These are phyloP conservation scores for Phytophthora lateralis DNA, from an alignment of 352 stramenopile genomes.

Conservation along the genomic window DNA sequence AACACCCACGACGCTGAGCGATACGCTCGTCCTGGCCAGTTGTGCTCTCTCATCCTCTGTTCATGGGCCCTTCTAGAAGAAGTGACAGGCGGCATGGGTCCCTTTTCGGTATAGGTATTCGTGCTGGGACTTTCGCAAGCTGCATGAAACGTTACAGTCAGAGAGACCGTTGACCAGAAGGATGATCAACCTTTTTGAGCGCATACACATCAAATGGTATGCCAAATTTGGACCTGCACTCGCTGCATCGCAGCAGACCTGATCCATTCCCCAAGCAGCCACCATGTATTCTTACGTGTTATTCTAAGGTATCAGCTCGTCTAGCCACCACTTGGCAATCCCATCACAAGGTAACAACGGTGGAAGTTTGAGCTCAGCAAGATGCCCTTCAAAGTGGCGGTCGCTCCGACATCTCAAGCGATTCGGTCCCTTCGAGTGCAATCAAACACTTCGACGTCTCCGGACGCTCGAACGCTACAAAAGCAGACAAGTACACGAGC, in stretches of 20 bases:
- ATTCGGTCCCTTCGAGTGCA: constrained; percentile 20
- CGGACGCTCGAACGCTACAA: background rate
- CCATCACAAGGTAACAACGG: too few relatives aligned
- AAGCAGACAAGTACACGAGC: constrained; percentile 11
- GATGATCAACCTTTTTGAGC: too few relatives aligned
- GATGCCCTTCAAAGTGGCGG: constrained; percentile 13
- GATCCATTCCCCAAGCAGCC: background rate
- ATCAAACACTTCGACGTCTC: background rate
- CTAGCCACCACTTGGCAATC: background rate
- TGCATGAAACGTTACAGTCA: too few relatives aligned
- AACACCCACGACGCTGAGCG: constrained; percentile 9
- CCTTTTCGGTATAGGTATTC: background rate
- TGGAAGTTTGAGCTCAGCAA: too few relatives aligned
- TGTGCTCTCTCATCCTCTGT: constrained; percentile 23
- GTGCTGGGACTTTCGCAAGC: background rate
- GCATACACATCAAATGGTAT: too few relatives aligned
- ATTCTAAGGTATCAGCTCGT: background rate
- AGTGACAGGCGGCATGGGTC: background rate
- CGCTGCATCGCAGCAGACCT: background rate
- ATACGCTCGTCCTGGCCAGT: constrained; percentile 11
- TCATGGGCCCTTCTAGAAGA: background rate
- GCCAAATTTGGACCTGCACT: background rate
- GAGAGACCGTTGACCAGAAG: too few relatives aligned
- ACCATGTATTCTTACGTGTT: background rate
- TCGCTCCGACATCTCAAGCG: constrained; percentile 11